phyloP scores from a whole-genome alignment of 768 basidiomycete genomes.

The Trametes cinnabarina region DNA sequence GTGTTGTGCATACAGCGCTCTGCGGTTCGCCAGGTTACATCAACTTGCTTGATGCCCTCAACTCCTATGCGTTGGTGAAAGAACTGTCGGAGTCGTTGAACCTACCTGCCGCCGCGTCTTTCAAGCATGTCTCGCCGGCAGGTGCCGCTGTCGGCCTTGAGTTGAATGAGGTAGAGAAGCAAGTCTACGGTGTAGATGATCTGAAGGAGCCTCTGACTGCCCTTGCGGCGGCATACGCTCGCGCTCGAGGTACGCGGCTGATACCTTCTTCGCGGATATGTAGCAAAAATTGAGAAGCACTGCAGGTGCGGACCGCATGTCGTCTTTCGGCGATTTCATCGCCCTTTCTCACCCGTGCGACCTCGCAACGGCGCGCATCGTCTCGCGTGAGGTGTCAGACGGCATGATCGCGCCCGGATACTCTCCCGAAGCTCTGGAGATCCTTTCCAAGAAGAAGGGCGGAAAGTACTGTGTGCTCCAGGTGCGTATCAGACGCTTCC shows the following conservation, averaged over 20 bases:
- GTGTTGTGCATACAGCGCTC: conserved; percentile 56
- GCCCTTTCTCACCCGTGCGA: conserved; percentile 93
- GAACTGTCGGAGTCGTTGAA: conserved; percentile 85
- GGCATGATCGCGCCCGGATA: conserved; percentile 98
- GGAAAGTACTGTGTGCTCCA: conserved; percentile 98
- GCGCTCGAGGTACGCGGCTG: conserved; percentile 71
- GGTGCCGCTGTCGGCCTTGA: conserved; percentile 91
- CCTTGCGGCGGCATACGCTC: conserved; percentile 90
- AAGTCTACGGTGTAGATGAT: conserved; percentile 96
- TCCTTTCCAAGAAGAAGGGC: conserved; percentile 92
- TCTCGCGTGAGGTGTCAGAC: conserved; percentile 98
- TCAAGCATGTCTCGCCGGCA: conserved; percentile 99
- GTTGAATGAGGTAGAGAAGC: conserved; percentile 80
- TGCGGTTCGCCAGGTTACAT: conserved; percentile 97
- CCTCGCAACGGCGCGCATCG: conserved; percentile 90
- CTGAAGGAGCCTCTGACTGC: conserved; percentile 86
- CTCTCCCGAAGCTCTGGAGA: conserved; percentile 79
- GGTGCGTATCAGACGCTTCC: conserved; percentile 40
- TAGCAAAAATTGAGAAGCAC: not conserved
- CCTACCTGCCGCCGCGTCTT: conserved; percentile 95
- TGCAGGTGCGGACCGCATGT: conserved; percentile 95
- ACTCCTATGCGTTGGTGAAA: conserved; percentile 93
- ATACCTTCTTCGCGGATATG: conserved; percentile 15
- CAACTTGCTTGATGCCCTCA: conserved; percentile 95
- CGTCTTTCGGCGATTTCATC: conserved; percentile 98